Base-by-base conservation (phyloP, 2,329 filamentous ascomycete species). In the Bipolaris bicolor region DNA sequence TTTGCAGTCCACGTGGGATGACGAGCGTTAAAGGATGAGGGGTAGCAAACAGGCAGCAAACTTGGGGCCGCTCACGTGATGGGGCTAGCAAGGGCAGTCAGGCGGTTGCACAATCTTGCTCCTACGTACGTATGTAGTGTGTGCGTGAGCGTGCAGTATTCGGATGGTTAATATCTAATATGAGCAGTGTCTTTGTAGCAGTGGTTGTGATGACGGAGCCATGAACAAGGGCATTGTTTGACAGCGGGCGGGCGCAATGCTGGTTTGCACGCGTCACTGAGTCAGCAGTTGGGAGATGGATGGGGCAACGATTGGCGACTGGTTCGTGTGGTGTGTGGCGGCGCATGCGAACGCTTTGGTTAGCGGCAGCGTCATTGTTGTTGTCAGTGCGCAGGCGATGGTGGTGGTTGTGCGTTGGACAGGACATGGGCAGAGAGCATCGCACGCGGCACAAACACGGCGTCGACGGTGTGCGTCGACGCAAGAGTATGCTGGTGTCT, bases 361-460 rank as follows among this genome's bases (percentile, higher is more conserved):
- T 57, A 43, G 40, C 24, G 49, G 40, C 57, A 53, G 59, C 56
- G 59, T 61, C 56, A 61, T 59, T 61, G 59, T 59, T 59, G 58
- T 57, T 44, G 51, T 34, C 50, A 36, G 44, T 44, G 22, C 47
- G 24, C 36, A 7, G 36, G 24, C 10, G 6, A 10, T 31, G 39
- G 9, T 41, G 43, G 24, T 45, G 26, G 29, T 18, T 33, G 26
- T 31, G 43, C 16, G 43, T 15, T 31, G 26, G 29, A 46, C 26
- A 33, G 43, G n/a, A 11, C 26, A 31, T 46, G 16, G n/a, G 37
- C 37, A 13, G 16, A 29, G 13, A 46, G 26, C 16, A 29, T 31
- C 13, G 20, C n/a, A 11, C 18, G 15, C 18, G 16, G 6, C 26
- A 18, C 13, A 41, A n/a, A 31, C 29, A 31, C 29, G 29, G 29